Percentiles rank a stretch among this genome's conserved stretches.
These are phyloP conservation scores for Pseudogymnoascus sp. DNA, from an alignment of 2,329 filamentous ascomycete species.

Conservation along the genomic window DNA sequence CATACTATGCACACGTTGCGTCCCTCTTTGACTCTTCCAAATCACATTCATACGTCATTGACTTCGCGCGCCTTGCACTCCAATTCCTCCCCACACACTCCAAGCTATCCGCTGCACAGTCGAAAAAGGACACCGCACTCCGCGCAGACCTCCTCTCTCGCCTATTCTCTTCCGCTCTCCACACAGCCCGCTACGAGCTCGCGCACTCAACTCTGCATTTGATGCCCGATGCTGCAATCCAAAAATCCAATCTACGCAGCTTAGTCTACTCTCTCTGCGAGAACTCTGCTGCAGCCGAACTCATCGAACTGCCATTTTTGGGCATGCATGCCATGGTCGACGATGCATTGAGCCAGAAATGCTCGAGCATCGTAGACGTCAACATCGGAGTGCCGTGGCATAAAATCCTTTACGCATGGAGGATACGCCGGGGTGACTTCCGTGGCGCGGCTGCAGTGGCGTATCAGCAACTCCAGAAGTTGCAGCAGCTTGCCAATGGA, in stretches of 20 bases:
- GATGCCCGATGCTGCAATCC: constrained; percentile 63
- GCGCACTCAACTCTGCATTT: constrained; percentile 73
- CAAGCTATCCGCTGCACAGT: constrained; percentile 11
- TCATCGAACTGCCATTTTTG: constrained; percentile 72
- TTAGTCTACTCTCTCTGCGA: constrained; percentile 65
- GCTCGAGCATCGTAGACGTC: constrained; percentile 59
- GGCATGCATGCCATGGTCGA: constrained; percentile 73
- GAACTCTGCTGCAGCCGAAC: constrained; percentile 53
- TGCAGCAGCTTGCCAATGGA: constrained; percentile 38
- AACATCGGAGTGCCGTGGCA: constrained; percentile 64
- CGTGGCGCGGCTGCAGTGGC: constrained; percentile 63
- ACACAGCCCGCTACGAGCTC: constrained; percentile 70
- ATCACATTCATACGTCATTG: constrained; percentile 70
- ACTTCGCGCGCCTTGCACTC: constrained; percentile 71
- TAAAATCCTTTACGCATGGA: constrained; percentile 85
- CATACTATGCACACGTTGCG: constrained; percentile 82
- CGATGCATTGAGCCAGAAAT: constrained; percentile 63
- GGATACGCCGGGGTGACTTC: constrained; percentile 73
- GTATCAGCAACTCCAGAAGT: constrained; percentile 54
- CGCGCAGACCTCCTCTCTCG: constrained; percentile 70
- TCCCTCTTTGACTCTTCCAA: constrained; percentile 71
- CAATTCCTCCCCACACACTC: constrained; percentile 42
- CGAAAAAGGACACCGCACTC: constrained; percentile 13
- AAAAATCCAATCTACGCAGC: constrained; percentile 60
- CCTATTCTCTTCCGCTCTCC: constrained; percentile 73